A percentile compares a stretch with the other conserved stretches of the same genome.
Evolutionary conservation across 345 rosid genomes (phyloP).

Genomic region (Clarkia xantiana): DNA sequence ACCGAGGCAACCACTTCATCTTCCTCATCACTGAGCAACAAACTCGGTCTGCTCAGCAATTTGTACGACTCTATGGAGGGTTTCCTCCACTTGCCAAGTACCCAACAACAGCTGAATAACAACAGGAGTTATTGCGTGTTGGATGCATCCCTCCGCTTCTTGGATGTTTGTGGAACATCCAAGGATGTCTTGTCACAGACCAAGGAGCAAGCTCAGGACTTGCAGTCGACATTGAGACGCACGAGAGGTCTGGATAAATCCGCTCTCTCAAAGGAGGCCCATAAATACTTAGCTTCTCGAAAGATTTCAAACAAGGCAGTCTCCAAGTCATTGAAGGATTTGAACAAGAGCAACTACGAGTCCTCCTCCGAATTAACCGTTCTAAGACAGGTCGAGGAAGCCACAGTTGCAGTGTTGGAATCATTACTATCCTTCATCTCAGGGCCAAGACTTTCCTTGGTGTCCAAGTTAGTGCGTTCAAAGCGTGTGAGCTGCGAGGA

Average conservation of each 20-base stretch:
- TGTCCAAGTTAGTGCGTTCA: slow-evolving; percentile 23
- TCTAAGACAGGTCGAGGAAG: slow-evolving; percentile 20
- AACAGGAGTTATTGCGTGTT: too few relatives aligned
- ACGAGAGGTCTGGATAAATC: slow-evolving; percentile 6
- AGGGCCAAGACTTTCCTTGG: slow-evolving; percentile 16
- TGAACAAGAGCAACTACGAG: slow-evolving; percentile 8
- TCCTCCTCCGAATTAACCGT: slow-evolving; percentile 4
- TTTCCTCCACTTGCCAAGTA: too few relatives aligned
- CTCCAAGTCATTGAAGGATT: slow-evolving; percentile 14
- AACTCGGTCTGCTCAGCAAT: too few relatives aligned
- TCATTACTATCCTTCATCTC: slow-evolving; percentile 25
- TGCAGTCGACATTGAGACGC: slow-evolving; percentile 17
- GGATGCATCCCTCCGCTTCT: slow-evolving; percentile 14
- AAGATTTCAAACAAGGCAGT: slow-evolving; percentile 21
- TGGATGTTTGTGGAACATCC: slow-evolving; percentile 10
- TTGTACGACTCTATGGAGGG: too few relatives aligned
- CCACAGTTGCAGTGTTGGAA: slow-evolving; percentile 14
- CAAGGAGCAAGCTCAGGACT: slow-evolving; percentile 11
- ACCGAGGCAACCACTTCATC: too few relatives aligned
- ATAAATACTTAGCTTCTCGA: slow-evolving; percentile 29
- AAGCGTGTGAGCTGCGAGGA: slow-evolving; percentile 13
- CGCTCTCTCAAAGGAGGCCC: slow-evolving; percentile 8
- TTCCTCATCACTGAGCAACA: too few relatives aligned
- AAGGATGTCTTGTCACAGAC: slow-evolving; percentile 14
- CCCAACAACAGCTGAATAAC: too few relatives aligned